A percentile compares a stretch with the other conserved stretches of the same genome.
These are phyloP conservation scores for Cystobasidium onofrii DNA, from an alignment of 768 basidiomycete species.

Conservation along the genomic window DNA sequence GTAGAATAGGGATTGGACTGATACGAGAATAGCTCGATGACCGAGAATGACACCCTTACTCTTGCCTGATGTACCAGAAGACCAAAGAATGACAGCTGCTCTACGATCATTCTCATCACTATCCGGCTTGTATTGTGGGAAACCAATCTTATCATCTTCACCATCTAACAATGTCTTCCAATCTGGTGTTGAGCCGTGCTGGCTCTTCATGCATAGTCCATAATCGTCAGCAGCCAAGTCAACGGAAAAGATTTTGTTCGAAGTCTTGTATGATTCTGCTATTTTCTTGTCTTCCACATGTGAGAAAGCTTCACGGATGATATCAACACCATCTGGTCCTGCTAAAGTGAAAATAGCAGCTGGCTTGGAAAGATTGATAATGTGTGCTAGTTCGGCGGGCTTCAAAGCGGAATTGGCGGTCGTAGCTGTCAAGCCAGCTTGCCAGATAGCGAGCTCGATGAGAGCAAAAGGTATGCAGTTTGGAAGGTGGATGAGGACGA, in stretches of 20 bases:
- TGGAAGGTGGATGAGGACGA: conserved; percentile 40
- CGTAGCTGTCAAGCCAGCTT: conserved; percentile 35
- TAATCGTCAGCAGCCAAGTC: conserved; percentile 38
- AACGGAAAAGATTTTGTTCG: conserved; percentile 38
- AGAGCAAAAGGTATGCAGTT: conserved; percentile 40
- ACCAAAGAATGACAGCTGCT: conserved; percentile 43
- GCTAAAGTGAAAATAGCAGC: conserved; percentile 39
- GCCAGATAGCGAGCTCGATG: conserved; percentile 40
- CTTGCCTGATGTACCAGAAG: conserved; percentile 42
- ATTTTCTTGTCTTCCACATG: conserved; percentile 31
- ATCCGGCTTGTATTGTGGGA: conserved; percentile 11
- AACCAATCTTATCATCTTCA: conserved; percentile 29
- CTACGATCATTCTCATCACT: conserved; percentile 35
- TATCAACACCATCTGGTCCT: conserved; percentile 30
- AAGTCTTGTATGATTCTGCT: conserved; percentile 25
- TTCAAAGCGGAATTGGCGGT: conserved; percentile 42
- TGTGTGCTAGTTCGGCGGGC: conserved; percentile 40
- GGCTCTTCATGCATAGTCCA: conserved; percentile 15
- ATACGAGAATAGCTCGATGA: conserved; percentile 38
- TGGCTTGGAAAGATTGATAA: conserved; percentile 38
- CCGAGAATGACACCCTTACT: conserved; percentile 42
- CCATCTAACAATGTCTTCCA: conserved; percentile 37
- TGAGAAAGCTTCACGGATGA: conserved; percentile 34
- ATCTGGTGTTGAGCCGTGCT: conserved; percentile 28
- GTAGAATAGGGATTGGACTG: conserved; percentile 38